phyloP scores from a whole-genome alignment of 2,329 filamentous ascomycete genomes.

The Xylariaceae sp. region DNA sequence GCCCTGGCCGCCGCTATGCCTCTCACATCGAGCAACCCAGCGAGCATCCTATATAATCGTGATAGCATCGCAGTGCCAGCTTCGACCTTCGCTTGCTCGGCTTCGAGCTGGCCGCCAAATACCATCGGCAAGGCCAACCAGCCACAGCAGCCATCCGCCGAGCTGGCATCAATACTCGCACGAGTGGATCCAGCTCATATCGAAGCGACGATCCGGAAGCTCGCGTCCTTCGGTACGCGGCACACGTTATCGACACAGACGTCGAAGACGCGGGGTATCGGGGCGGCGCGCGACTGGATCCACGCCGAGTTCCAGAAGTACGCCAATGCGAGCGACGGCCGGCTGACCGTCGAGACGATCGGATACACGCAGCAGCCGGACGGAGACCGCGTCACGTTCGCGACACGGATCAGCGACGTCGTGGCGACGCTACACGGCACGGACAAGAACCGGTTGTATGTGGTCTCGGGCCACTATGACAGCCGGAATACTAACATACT shows the following conservation, averaged over 20 bases:
- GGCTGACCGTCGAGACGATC: constrained; percentile 56
- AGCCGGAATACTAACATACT: constrained; percentile 56
- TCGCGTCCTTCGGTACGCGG: constrained; percentile 63
- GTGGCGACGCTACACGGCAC: constrained; percentile 58
- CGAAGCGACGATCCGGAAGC: constrained; percentile 57
- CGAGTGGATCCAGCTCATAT: constrained; percentile 51
- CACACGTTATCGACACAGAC: constrained; percentile 63
- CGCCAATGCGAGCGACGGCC: constrained; percentile 55
- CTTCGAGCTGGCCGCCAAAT: constrained; percentile 41
- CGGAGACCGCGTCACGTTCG: constrained; percentile 54
- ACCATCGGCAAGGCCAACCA: constrained; percentile 36
- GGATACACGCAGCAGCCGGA: constrained; percentile 57
- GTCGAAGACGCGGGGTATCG: constrained; percentile 58
- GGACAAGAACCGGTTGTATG: constrained; percentile 53
- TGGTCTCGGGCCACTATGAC: constrained; percentile 64
- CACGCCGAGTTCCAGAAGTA: constrained; percentile 55
- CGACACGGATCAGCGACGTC: constrained; percentile 60
- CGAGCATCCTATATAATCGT: constrained; percentile 21
- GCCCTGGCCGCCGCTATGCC: constrained; percentile 27
- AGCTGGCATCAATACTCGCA: constrained; percentile 40
- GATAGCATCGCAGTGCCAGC: constrained; percentile 5
- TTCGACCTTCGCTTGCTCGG: constrained; percentile 34
- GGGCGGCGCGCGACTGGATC: constrained; percentile 64
- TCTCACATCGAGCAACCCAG: constrained; percentile 32
- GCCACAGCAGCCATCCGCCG: constrained; percentile 38